Percentiles rank a stretch among this genome's conserved stretches.
Conservation (phyloP, 768 basidiomycete species). For the Leccinum truebloodii region DNA sequence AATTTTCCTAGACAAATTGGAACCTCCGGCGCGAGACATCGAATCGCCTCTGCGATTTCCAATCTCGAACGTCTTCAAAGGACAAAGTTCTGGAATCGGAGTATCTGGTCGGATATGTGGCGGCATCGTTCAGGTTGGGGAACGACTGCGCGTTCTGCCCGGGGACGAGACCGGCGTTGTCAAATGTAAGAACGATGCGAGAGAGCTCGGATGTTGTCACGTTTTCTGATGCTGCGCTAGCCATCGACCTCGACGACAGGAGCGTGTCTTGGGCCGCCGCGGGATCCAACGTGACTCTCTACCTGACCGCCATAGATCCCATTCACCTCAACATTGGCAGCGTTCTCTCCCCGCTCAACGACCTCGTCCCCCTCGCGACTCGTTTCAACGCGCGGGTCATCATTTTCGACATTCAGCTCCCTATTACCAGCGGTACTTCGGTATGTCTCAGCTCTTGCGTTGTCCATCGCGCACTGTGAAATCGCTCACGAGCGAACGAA, state of each 20-base stretch:
- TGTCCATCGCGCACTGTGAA: neutral
- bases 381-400: constrained; percentile 86
- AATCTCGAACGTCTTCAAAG: constrained; percentile 93
- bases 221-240: constrained; percentile 40
- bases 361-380: constrained; percentile 74
- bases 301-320: constrained; percentile 81
- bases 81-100: constrained; percentile 73
- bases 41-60: constrained; percentile 80
- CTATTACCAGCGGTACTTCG: constrained; percentile 84
- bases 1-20: constrained; percentile 62
- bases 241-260: constrained; percentile 81
- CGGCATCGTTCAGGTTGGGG: constrained; percentile 91
- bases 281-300: constrained; percentile 86
- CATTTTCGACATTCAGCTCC: constrained; percentile 89
- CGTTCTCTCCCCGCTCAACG: constrained; percentile 76
- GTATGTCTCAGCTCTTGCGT: constrained; percentile 42
- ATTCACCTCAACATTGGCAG: constrained; percentile 85
- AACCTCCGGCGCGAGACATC: constrained; percentile 80
- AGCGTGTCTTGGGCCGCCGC: constrained; percentile 85
- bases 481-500: constrained; percentile 1
- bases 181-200: constrained; percentile 46
- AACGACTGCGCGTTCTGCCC: constrained; percentile 81
- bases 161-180: constrained; percentile 90
- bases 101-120: constrained; percentile 84
- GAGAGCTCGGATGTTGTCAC: neutral